Conservation (phyloP, 768 basidiomycete species). For the Suillus hirtellus region DNA sequence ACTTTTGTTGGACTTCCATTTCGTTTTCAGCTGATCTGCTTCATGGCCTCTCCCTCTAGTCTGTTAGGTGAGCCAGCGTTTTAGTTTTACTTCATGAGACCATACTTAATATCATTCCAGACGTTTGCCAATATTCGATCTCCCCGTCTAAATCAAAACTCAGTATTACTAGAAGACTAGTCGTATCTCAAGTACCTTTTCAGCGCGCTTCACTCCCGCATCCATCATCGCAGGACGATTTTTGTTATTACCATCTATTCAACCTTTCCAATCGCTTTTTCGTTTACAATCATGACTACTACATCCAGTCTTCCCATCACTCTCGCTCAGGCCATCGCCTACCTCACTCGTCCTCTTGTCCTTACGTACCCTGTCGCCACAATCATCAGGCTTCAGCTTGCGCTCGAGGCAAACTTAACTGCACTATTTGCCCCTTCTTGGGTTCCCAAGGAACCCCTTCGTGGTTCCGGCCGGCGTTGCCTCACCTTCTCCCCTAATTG, state of each 20-base stretch:
- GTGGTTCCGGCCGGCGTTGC: slow-evolving; percentile 72
- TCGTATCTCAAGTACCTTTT: slow-evolving; percentile 27
- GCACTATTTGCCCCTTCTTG: slow-evolving; percentile 69
- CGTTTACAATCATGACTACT: slow-evolving; percentile 26
- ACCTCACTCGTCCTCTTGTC: slow-evolving; percentile 68
- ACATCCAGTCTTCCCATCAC: slow-evolving; percentile 60
- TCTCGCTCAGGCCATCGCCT: slow-evolving; percentile 72
- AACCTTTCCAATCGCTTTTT: slow-evolving; percentile 9
- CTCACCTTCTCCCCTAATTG: slow-evolving; percentile 69
- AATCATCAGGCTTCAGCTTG: slow-evolving; percentile 66
- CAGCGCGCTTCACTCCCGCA: slow-evolving; percentile 26
- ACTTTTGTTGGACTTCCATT: not conserved
- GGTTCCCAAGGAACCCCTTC: slow-evolving; percentile 61
- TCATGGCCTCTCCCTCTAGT: slow-evolving; percentile 17
- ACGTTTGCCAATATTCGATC: slow-evolving; percentile 23
- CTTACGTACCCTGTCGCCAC: slow-evolving; percentile 57
- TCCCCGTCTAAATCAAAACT: slow-evolving; percentile 28
- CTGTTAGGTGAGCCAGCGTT: slow-evolving; percentile 26
- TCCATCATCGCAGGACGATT: slow-evolving; percentile 35
- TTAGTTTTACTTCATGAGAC: not conserved
- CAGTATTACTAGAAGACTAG: slow-evolving; percentile 11
- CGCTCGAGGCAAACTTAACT: slow-evolving; percentile 73
- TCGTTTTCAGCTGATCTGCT: slow-evolving; percentile 16
- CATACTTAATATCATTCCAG: slow-evolving; percentile 9
- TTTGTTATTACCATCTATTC: slow-evolving; percentile 15